Base-by-base conservation (phyloP, 2,329 filamentous ascomycete species). In the Torrubiella hemipterigena region DNA sequence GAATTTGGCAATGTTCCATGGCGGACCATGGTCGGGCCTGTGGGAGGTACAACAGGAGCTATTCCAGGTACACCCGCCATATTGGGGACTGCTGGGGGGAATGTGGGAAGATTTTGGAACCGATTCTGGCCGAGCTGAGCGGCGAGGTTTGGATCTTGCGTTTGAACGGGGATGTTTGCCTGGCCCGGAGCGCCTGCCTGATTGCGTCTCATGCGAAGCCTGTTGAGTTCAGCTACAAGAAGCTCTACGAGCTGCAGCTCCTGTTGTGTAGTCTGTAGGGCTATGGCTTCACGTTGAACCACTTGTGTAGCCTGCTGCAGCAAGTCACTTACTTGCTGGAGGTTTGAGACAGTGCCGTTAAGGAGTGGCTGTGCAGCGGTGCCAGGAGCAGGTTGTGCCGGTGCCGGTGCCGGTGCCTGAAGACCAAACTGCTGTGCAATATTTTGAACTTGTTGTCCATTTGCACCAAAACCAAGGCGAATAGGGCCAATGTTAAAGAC, bases 401-500 rank as follows among this genome's bases (percentile, higher is more conserved):
- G 18, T 47, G 44, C 13, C 42, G 37, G 24, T 36, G 43, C 10
- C 28, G 38, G 15, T 35, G 30, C 51, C 5, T 57, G 59, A 14
- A 63, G 45, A 17, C 71, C 73, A 42, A 82, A 63, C 37, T 73
- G 72, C 37, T 77, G 72, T 5, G 73, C 76, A 41, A 84, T 59
- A 40, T 83, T 77, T 33, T 75, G 68, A 20, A 83, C 66, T 35
- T 83, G 72, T 14, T 67, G 59, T 53, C 55, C 77, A 51, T 54
- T 80, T 61, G 82, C 77, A n/a, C 78, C 82, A 43, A 89, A 82
- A 0, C 79, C 82, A 15, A 91, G 59, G 17, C 81, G 65, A 19
- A 91, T 59, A 3, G 83, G 83, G 1, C 83, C 83, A 28, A 91
- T 57, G 42, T 83, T 80, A 44, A 80, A 77, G 33, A 83, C 65